Base-by-base conservation (phyloP, 768 basidiomycete species). In the Mycena alexandri region DNA sequence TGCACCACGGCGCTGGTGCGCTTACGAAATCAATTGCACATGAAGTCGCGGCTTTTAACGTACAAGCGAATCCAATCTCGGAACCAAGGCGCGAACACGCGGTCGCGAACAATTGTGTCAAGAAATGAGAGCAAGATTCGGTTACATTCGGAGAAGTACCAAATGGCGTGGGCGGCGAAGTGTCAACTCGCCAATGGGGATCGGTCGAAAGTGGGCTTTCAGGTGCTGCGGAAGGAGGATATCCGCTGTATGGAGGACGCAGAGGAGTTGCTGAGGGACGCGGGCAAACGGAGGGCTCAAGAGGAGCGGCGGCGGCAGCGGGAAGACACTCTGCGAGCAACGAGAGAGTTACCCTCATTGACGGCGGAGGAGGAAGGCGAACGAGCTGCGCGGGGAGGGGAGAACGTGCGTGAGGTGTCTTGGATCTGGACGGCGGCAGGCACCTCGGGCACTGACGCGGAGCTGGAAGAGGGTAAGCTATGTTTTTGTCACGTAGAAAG, bases 21-120 rank as follows among this genome's bases (percentile, higher is more conserved):
- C 9, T 42, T 79, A 24, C 72, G 71, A 3, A 58, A 64, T 14
- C 65, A 71, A 10, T 66, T 77, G 0, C 56, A 69, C 36, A 42
- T 73, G 9, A 76, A 76, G 58, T 61, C 61, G 2, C 64, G 72
- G 9, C 59, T 75, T 34, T 57, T 78, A 0, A 53, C 53, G 5
- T 75, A 72, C 67, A 54, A 64, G 43, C 11, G 34, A 11, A 8
- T n/a, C 3, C 54, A 68, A 8, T 7, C 53, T 4, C 50, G 55
- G 14, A 24, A 69, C 19, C 72, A 74, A 24, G 61, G 65, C 0
- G 14, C 64, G 1, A 66, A 62, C 9, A 74, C 73, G 1, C 63
- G 58, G 0, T 41, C 72, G 1, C 58, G 50, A 7, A 61, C 51
- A 4, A 21, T 64, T 2, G 38, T 72, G 1, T 29, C 17, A 2